Conservation (phyloP, 1,139 yeast species). For the Eremothecium gossypii region DNA sequence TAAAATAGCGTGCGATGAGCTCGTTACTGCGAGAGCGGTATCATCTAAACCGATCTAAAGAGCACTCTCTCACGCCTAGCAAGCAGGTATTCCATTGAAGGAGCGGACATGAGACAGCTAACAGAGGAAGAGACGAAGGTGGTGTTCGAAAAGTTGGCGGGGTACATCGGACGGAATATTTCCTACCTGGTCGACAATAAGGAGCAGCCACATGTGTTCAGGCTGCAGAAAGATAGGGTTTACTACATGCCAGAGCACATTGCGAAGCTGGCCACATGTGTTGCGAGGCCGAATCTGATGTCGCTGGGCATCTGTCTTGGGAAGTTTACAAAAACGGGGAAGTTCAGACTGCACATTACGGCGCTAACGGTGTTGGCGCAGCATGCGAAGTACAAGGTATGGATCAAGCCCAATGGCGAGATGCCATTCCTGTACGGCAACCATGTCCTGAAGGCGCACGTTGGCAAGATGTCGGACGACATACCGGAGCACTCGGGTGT, state of each 20-base stretch:
- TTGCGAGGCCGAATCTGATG: constrained; percentile 82
- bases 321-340: constrained; percentile 94
- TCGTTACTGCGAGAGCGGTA: too few species aligned
- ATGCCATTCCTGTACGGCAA: constrained; percentile 98
- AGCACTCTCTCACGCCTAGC: too few species aligned
- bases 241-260: constrained; percentile 80
- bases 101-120: constrained; percentile 66
- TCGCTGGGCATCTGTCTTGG: constrained; percentile 91
- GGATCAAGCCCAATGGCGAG: constrained; percentile 97
- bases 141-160: constrained; percentile 92
- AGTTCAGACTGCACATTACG: constrained; percentile 92
- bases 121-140: constrained; percentile 97
- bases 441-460: constrained; percentile 91
- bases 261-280: constrained; percentile 82
- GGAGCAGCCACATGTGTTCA: constrained; percentile 86
- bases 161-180: constrained; percentile 91
- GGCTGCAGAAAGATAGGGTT: constrained; percentile 92
- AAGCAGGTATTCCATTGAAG: too few species aligned
- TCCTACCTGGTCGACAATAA: constrained; percentile 79
- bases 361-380: constrained; percentile 73
- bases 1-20: too few species aligned
- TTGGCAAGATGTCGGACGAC: constrained; percentile 94
- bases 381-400: constrained; percentile 84
- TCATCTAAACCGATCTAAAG: too few species aligned
- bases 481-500: constrained; percentile 98